Base-by-base conservation (phyloP, 2,329 filamentous ascomycete species). In the Pyrenochaeta sp. region DNA sequence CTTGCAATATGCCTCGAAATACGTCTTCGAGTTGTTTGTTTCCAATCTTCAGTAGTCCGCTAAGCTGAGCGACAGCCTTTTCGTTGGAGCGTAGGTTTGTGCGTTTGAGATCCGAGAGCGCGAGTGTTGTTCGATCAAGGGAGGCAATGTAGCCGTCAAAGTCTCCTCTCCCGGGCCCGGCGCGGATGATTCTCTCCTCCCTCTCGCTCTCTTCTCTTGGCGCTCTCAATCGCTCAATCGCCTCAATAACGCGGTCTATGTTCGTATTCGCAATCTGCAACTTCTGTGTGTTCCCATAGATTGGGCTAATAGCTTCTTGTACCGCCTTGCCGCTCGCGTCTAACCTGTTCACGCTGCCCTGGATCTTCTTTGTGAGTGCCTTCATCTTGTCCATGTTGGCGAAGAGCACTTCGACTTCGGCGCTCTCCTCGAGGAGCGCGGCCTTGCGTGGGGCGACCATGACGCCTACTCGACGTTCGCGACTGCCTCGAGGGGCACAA, bases 51-150 rank as follows among this genome's bases (percentile, higher is more conserved):
- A 97, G 83, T 36, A 99, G 83, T 9, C 88, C 86, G 52, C 87
- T 90, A 53, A 97, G 86, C 59, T 97, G 93, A 44, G 87, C 82
- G 55, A 95, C 91, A 2, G 93, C 93, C 76, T 93, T 90, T 75
- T 98, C 93, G 59, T 97, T 98, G 9, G 93, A 91, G 55, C 92
- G 89, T 50, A 99, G 81, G 67, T 97, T 97, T n/a, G 94, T 94
- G 2, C 91, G 85, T 74, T 91, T 91, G 80, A 99, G 90, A 61
- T 96, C 91, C 59, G 83, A 80, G 54, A 97, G 84, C n/a, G 93
- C 91, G 75, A 91, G 91, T 70, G 90, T 93, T 32, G 97, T 87
- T 42, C 95, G 90, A 79, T 96, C 95, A 67, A 98, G 87, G 5
- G 94, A 97, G 45, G 88, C 89, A 49, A 99, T 86, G 78, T 97